Evolutionary conservation across 2,329 filamentous ascomycete genomes (phyloP).

Genomic region (Aspergillus sp.): DNA sequence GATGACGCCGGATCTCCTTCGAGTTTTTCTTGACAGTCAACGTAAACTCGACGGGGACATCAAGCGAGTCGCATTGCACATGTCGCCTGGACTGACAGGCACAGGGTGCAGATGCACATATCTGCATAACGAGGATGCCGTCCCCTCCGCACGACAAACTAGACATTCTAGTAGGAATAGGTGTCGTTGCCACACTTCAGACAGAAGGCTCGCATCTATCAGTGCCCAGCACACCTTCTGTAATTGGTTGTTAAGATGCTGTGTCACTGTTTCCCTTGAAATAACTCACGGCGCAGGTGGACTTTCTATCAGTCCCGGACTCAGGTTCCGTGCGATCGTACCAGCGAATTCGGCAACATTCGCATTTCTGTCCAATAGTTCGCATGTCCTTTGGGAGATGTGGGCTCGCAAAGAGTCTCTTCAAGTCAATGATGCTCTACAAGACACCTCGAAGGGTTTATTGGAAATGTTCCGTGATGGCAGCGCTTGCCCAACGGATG

Average conservation of each 20-base stretch:
- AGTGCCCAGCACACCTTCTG: not conserved
- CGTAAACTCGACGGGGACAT: too few relatives aligned
- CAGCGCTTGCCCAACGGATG: not conserved
- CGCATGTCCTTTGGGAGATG: not conserved
- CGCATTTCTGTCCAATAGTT: not conserved
- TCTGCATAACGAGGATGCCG: too few relatives aligned
- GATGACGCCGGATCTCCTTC: too few relatives aligned
- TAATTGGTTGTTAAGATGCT: not conserved
- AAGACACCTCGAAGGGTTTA: not conserved
- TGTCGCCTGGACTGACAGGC: fast-evolving
- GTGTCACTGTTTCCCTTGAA: not conserved
- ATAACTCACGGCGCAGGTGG: not conserved
- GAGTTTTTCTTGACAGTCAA: too few relatives aligned
- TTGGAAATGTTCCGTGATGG: not conserved
- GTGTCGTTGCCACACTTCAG: not conserved
- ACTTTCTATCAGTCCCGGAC: not conserved
- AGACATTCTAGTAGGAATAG: not conserved
- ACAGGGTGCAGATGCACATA: too few relatives aligned
- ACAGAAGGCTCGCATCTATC: not conserved
- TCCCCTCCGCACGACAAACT: too few relatives aligned
- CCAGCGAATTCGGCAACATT: not conserved
- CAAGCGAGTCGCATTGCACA: too few relatives aligned
- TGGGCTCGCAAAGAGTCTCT: not conserved
- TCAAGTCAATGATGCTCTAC: not conserved
- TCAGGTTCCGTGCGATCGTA: not conserved